Evolutionary conservation across 2,329 filamentous ascomycete genomes (phyloP).

Genomic region (Pleoardoris graminearum): DNA sequence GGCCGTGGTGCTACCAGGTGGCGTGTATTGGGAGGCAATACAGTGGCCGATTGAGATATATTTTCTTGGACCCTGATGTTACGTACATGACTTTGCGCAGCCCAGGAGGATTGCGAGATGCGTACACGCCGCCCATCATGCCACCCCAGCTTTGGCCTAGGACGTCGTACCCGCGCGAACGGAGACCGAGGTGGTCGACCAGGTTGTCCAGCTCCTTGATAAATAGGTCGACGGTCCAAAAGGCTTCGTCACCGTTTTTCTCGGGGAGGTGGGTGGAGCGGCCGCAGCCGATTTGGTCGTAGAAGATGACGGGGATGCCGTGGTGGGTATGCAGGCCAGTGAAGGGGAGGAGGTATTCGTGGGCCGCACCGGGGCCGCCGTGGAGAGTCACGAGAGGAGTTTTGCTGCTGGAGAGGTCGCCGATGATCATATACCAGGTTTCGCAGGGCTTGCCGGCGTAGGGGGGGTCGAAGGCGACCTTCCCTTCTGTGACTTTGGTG

Average conservation of each 20-base stretch:
- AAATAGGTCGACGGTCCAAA: conserved; percentile 57
- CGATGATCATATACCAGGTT: conserved; percentile 44
- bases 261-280: conserved; percentile 54
- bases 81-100: conserved; percentile 49
- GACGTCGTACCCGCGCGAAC: conserved; percentile 44
- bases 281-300: conserved; percentile 59
- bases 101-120: conserved; percentile 25
- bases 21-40: too few relatives aligned
- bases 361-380: conserved; percentile 44
- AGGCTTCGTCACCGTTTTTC: conserved; percentile 49
- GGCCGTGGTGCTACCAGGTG: too few relatives aligned
- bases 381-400: conserved; percentile 37
- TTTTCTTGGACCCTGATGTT: too few relatives aligned
- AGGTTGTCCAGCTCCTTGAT: conserved; percentile 56
- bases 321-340: conserved; percentile 43
- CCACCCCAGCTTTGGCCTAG: conserved; percentile 59
- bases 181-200: conserved; percentile 47
- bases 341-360: conserved; percentile 42
- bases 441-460: background rate
- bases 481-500: background rate
- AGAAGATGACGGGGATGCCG: conserved; percentile 54
- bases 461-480: background rate
- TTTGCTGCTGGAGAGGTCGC: conserved; percentile 18
- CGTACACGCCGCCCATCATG: conserved; percentile 54
- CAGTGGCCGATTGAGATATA: too few relatives aligned